Evolutionary conservation across 73 alveolate species (phyloP), one percentile per base, ranked within the genome.

Genomic region (Stentor coeruleus): DNA sequence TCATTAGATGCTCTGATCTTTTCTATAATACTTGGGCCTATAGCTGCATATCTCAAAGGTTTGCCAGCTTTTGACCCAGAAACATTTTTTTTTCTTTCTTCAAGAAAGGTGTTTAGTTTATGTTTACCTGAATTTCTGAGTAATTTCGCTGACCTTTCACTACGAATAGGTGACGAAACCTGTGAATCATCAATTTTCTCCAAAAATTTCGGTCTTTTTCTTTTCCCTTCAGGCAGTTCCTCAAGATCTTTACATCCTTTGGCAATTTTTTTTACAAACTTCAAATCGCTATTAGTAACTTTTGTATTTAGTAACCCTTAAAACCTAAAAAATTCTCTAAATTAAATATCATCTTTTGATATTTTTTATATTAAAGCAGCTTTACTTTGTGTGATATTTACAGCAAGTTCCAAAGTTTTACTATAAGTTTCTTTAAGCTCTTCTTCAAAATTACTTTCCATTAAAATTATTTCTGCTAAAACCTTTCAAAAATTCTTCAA

Each of bases 201-300:
- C 40, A 66, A 20, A 1, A 15, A 20, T 20, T 66, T 66, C 2
- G 40, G 42, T 11, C n/a, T 20, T 31, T 66, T 66, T 40, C n/a
- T 66, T 20, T 33, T 20, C 39, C 33, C 33, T 20, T 66, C 79
- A 1, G n/a, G 36, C 26, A 33, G 11, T 28, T 66, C 79, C 33
- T 66, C 15, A 31, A 66, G 33, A 20, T 66, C 79, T 20, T 66
- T 66, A 33, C 33, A 66, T 26, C 14, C 79, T 66, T 66, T 66
- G 37, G 36, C 42, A 0, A 66, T 66, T 33, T 20, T 20, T 66
- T 66, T 66, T 26, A 66, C 14, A 33, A 66, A 66, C 41, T 66
- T 66, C n/a, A 26, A 28, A 40, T 66, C 79, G n/a, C n/a, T 66
- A 20, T 31, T 26, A 20, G 49, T 66, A 1, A 33, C 20, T 28